Evolutionary conservation across 2,329 filamentous ascomycete species (phyloP).

Genomic region (Clonostachys chloroleuca): DNA sequence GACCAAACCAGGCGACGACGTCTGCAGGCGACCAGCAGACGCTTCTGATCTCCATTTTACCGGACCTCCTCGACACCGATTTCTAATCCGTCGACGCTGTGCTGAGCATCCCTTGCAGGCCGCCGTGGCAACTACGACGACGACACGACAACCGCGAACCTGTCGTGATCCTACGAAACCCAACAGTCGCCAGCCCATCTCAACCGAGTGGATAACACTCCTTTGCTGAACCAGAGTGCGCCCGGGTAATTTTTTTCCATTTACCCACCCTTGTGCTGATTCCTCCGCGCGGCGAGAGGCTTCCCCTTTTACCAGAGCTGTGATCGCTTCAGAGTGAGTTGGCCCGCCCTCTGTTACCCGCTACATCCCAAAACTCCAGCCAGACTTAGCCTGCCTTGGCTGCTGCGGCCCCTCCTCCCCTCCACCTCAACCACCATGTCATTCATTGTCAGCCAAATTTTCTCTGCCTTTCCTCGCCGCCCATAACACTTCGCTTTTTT

Average conservation of each 20-base stretch:
- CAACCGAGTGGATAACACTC: too few species aligned
- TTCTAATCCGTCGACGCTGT: too few species aligned
- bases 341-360: slow-evolving; percentile 8
- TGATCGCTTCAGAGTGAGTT: slow-evolving; percentile 35
- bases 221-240: too few species aligned
- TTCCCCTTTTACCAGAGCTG: slow-evolving; percentile 17
- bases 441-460: background rate
- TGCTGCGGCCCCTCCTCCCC: slow-evolving; percentile 6
- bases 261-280: background rate
- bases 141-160: slow-evolving; percentile 1
- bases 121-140: slow-evolving; percentile 3
- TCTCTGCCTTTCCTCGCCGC: background rate
- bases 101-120: background rate
- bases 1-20: too few species aligned
- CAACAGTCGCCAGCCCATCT: too few species aligned
- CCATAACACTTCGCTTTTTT: slow-evolving; percentile 3
- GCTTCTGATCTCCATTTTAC: too few species aligned
- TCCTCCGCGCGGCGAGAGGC: slow-evolving; percentile 7
- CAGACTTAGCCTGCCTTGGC: background rate
- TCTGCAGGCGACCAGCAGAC: too few species aligned
- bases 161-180: too few species aligned
- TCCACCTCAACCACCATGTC: slow-evolving; percentile 1
- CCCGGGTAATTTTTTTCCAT: slow-evolving; percentile 2
- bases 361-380: background rate
- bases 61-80: too few species aligned